phyloP scores from a whole-genome alignment of 164 flowering plant species.

The Malania oleifera region DNA sequence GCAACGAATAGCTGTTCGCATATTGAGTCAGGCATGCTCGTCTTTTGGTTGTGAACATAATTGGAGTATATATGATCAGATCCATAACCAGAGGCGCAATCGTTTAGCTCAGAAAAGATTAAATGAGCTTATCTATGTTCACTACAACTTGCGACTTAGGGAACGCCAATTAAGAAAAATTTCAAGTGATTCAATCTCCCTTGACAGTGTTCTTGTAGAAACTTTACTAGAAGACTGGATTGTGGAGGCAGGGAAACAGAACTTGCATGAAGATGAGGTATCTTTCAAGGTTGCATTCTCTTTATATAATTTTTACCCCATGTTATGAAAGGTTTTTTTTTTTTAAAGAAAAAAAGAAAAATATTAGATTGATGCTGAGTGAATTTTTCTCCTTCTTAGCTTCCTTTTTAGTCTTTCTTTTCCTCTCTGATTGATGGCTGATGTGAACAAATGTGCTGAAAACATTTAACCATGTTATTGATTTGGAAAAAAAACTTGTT shows the following conservation, averaged over 20 bases:
- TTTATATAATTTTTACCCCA: background rate
- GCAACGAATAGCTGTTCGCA: conserved; percentile 68
- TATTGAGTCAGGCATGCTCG: conserved; percentile 83
- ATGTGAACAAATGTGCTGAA: too few relatives aligned
- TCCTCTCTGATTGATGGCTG: too few relatives aligned
- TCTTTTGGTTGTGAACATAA: conserved; percentile 75
- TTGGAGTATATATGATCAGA: conserved; percentile 72
- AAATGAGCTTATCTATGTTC: conserved; percentile 64
- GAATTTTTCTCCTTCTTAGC: too few relatives aligned
- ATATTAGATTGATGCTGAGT: background rate
- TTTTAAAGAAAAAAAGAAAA: background rate
- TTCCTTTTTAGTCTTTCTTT: too few relatives aligned
- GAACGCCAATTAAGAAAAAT: conserved; percentile 14
- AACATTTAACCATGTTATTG: too few relatives aligned
- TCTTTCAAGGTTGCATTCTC: background rate
- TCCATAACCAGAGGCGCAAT: conserved; percentile 40
- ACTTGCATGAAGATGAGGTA: conserved; percentile 3
- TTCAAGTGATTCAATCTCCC: background rate
- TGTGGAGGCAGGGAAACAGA: background rate
- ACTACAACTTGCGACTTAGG: conserved; percentile 64
- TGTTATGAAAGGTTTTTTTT: too few relatives aligned
- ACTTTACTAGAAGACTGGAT: background rate
- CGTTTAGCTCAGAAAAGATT: conserved; percentile 46
- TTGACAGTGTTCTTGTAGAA: background rate
- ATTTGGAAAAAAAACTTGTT: too few relatives aligned